These are phyloP conservation scores for Xanthoparmelia taractica DNA, from an alignment of 495 filamentous ascomycete genomes.

Conservation along the genomic window DNA sequence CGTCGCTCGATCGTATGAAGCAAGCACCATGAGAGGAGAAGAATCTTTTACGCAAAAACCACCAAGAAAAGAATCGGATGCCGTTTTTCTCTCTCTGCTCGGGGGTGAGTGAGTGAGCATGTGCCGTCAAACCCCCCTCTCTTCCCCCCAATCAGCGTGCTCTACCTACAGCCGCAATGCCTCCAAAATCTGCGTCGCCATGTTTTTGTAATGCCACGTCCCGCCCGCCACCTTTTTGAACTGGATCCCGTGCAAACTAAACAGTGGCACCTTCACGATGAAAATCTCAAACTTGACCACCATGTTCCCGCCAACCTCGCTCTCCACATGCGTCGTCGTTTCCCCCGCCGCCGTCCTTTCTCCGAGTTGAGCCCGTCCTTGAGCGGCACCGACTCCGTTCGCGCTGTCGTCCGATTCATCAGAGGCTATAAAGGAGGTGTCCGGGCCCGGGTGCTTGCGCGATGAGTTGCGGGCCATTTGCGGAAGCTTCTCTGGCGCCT, in stretches of 20 bases:
- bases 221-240: conserved; percentile 96
- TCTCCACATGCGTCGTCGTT: conserved; percentile 79
- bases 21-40: background rate
- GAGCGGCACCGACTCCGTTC: conserved; percentile 15
- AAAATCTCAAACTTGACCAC: conserved; percentile 89
- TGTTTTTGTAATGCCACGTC: conserved; percentile 96
- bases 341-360: conserved; percentile 56
- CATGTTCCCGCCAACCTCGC: conserved; percentile 70
- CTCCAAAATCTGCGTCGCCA: conserved; percentile 90
- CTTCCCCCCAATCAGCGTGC: background rate
- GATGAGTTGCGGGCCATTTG: conserved; percentile 38
- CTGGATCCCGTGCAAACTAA: conserved; percentile 90
- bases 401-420: conserved; percentile 60
- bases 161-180: conserved; percentile 65
- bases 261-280: conserved; percentile 93
- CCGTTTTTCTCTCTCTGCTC: too few relatives aligned
- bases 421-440: conserved; percentile 70
- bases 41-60: background rate
- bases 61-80: background rate
- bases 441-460: conserved; percentile 41
- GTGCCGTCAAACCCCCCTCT: too few relatives aligned
- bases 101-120: too few relatives aligned
- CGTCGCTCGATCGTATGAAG: background rate
- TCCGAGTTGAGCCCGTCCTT: conserved; percentile 27
- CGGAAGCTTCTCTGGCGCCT: conserved; percentile 42